Conservation (phyloP, 1,284 basidiomycete genomes). For the Ustilago shanxiensis region DNA sequence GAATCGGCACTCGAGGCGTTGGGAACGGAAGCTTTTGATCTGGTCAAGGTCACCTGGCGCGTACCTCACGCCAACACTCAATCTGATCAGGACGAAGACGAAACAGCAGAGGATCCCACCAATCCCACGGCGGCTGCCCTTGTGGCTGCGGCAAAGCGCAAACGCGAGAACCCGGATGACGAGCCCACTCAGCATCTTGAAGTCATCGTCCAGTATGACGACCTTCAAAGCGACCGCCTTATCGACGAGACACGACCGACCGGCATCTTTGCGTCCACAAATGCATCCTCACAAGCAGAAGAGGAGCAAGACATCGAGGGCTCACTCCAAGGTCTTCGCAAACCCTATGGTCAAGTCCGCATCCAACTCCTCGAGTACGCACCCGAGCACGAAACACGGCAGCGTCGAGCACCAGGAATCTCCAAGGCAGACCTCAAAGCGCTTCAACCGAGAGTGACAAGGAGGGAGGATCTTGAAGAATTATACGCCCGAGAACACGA, state of each 20-base stretch:
- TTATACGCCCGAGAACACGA: constrained; percentile 34
- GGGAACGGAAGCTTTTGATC: constrained; percentile 47
- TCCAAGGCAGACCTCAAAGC: constrained; percentile 36
- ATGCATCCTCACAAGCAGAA: neutral
- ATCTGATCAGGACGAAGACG: neutral
- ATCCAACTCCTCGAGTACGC: constrained; percentile 42
- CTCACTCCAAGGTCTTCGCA: constrained; percentile 22
- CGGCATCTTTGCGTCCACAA: constrained; percentile 11
- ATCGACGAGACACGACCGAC: constrained; percentile 38
- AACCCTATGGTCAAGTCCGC: constrained; percentile 32
- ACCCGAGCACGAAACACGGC: constrained; percentile 35
- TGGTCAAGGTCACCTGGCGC: constrained; percentile 50
- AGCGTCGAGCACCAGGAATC: constrained; percentile 35
- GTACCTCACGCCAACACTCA: constrained; percentile 22
- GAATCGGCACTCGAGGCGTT: constrained; percentile 29
- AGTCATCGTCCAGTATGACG: constrained; percentile 38
- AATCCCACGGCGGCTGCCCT: constrained; percentile 25
- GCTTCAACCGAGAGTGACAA: constrained; percentile 17
- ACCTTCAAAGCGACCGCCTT: constrained; percentile 49
- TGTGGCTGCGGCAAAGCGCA: constrained; percentile 26
- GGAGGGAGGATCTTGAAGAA: constrained; percentile 42
- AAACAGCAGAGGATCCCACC: constrained; percentile 7
- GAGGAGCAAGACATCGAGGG: constrained; percentile 1
- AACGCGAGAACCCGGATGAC: constrained; percentile 28
- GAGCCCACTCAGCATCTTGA: constrained; percentile 30